Conservation (phyloP, 2,329 filamentous ascomycete species). For the Fusarium virguliforme region DNA sequence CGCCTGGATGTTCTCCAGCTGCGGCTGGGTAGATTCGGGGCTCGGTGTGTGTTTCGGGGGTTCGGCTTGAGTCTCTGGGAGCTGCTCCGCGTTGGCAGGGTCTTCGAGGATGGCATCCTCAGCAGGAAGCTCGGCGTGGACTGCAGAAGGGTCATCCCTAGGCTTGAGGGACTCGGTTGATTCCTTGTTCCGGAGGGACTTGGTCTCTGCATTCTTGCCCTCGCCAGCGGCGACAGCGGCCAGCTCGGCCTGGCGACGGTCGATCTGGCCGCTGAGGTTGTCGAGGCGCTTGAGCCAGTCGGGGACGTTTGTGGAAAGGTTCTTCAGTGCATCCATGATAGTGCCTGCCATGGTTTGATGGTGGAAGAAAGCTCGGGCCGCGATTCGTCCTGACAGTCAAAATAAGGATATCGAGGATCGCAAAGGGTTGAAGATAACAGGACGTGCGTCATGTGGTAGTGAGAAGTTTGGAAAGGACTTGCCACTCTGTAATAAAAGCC, state of each 20-base stretch:
- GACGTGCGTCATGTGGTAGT: not conserved
- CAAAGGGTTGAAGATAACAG: not conserved
- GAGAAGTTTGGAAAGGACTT: not conserved
- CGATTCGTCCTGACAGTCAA: not conserved
- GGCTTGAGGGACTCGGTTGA: conserved; percentile 70
- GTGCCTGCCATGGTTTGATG: too few species aligned
- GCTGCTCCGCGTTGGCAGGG: too few species aligned
- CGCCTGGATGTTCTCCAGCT: conserved; percentile 62
- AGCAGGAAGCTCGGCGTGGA: conserved; percentile 31
- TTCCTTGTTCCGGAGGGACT: conserved; percentile 66
- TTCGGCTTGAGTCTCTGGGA: conserved; percentile 51
- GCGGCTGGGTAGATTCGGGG: conserved; percentile 54
- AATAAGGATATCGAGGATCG: not conserved
- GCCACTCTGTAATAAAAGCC: not conserved
- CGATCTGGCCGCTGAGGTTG: conserved; percentile 73
- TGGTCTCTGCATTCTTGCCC: conserved; percentile 52
- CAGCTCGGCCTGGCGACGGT: conserved; percentile 73
- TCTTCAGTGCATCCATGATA: conserved; percentile 70
- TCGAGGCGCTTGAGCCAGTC: conserved; percentile 74
- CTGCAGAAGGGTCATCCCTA: too few species aligned
- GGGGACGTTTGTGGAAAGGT: conserved; percentile 71
- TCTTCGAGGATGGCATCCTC: too few species aligned
- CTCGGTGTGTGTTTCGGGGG: conserved; percentile 48
- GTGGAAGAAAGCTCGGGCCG: not conserved
- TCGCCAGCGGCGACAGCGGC: conserved; percentile 62